Evolutionary conservation across 352 stramenopile genomes (phyloP), one percentile per base, ranked within the genome.

Genomic region (Pythium diclinum): DNA sequence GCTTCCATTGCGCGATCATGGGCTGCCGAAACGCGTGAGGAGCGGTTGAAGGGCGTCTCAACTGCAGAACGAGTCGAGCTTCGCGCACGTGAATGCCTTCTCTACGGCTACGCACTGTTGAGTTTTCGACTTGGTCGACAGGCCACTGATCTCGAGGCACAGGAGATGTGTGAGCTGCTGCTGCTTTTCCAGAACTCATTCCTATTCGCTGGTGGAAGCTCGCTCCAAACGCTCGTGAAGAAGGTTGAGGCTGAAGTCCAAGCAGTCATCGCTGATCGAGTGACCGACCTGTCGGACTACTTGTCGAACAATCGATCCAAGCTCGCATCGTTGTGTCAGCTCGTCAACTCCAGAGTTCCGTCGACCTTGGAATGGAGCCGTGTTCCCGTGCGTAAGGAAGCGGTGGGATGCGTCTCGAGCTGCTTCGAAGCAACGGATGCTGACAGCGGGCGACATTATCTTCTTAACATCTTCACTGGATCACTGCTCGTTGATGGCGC

Each of bases 381-480:
- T 17, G 52, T 67, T 9, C 3, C 42, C 5, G 17, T 56, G n/a
- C 54, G 30, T n/a, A 28, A 16, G 51, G 14, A 46, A 17, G 3
- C 16, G 8, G 30, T n/a, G 14, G 16, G 14, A 11, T 67, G 3
- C 19, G 25, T 51, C 19, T 51, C 54, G 1, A 57, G 53, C 38
- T 70, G 56, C 14, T 70, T 69, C 17, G 56, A 67, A 47, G 66
- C 53, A 8, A 65, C 30, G 0, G 17, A 65, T 23, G n/a, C 34
- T 14, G 19, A 16, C 10, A n/a, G 33, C 30, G 54, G 32, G 5
- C 2, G 38, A 0, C 67, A 74, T 32, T 74, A 74, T 47, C 36
- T 67, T 19, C 23, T 74, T 21, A 74, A 74, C 33, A 11, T 71
- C 14, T 67, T 71, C 28, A 71, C 57, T 10, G 63, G 67, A 10